A percentile compares a stretch with the other conserved stretches of the same genome.
phyloP scores from a whole-genome alignment of 2,329 filamentous ascomycete genomes.

The Diaporthe vexans region DNA sequence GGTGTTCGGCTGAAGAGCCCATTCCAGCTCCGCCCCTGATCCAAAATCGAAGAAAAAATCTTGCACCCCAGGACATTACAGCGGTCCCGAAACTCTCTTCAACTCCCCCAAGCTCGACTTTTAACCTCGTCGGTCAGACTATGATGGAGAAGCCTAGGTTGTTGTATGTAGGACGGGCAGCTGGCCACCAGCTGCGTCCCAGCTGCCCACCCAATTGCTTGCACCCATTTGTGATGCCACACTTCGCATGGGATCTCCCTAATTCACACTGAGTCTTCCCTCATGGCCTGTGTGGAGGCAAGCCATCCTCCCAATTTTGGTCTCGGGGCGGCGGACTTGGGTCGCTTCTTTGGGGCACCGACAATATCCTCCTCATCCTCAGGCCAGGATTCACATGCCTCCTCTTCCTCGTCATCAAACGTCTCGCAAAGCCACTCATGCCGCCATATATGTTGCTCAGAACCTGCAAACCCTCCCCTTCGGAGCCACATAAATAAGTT shows the following conservation, averaged over 20 bases:
- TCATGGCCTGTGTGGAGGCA: background rate
- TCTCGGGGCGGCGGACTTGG: background rate
- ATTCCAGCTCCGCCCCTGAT: too few relatives aligned
- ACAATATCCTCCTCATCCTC: background rate
- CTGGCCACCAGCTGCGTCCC: too few relatives aligned
- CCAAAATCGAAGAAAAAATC: too few relatives aligned
- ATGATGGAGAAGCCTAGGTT: too few relatives aligned
- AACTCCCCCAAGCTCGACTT: too few relatives aligned
- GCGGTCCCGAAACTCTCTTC: too few relatives aligned
- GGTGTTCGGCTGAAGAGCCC: too few relatives aligned
- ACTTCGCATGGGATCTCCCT: background rate
- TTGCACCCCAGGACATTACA: too few relatives aligned
- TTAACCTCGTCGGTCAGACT: too few relatives aligned
- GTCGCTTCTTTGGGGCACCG: background rate
- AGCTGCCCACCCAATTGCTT: too few relatives aligned
- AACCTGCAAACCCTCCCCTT: background rate
- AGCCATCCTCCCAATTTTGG: background rate
- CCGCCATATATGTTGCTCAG: slow-evolving; percentile 19
- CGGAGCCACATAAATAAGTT: slow-evolving; percentile 12
- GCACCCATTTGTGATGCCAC: too few relatives aligned
- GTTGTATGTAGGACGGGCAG: too few relatives aligned
- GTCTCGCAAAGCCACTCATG: slow-evolving; percentile 25
- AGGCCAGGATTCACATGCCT: background rate
- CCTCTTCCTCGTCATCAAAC: slow-evolving; percentile 6
- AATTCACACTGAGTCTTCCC: background rate